These are phyloP conservation scores for Acanthamoeba rhysodes DNA, from an alignment of 208 protist species.

Conservation along the genomic window DNA sequence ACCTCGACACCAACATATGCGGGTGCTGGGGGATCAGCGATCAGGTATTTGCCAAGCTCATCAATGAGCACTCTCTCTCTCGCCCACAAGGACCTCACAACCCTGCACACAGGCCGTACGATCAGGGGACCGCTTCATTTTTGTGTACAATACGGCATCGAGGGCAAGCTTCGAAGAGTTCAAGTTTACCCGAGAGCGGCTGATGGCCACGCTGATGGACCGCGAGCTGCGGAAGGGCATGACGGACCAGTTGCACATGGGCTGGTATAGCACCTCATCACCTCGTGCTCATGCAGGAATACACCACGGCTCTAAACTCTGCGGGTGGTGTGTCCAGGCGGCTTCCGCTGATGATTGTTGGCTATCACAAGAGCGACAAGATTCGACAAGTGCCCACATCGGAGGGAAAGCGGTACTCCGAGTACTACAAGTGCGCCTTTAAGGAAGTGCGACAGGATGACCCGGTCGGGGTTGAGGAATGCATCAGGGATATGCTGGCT, in stretches of 20 bases:
- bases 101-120: background rate
- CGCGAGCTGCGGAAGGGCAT: background rate
- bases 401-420: background rate
- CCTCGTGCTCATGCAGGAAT: too few species aligned
- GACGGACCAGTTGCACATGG: background rate
- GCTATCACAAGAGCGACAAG: background rate
- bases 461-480: background rate
- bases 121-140: conserved; percentile 75
- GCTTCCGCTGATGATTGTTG: conserved; percentile 31
- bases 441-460: conserved; percentile 13
- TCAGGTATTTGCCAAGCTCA: background rate
- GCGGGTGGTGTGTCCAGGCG: background rate
- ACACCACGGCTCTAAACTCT: background rate
- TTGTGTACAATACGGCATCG: conserved; percentile 79
- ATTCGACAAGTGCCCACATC: background rate
- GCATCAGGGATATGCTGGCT: background rate
- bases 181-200: conserved; percentile 41
- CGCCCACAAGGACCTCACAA: too few species aligned
- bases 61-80: background rate
- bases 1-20: conserved; percentile 46
- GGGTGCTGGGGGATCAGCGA: background rate
- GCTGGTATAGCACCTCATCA: background rate
- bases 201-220: conserved; percentile 34
- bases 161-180: conserved; percentile 76
- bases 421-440: conserved; percentile 11